Evolutionary conservation across 2,329 filamentous ascomycete genomes (phyloP), one percentile per base, ranked within the genome.

Genomic region (Escovopsis sp.): DNA sequence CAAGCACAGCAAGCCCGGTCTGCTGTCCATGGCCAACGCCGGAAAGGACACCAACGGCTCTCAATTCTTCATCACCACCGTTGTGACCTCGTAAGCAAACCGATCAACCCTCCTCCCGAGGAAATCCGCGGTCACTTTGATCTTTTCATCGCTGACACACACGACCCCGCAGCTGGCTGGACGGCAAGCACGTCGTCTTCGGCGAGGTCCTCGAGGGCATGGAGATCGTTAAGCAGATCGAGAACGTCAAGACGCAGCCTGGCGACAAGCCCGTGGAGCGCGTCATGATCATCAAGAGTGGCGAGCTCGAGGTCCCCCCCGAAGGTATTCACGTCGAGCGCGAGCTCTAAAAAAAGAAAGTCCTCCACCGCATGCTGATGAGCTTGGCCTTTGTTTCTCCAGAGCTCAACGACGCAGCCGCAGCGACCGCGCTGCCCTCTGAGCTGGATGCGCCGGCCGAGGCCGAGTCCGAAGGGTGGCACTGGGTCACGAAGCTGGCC

Each of bases 261-360:
- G 73, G 74, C 52, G 82, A 88, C 67, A 82, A 77, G 66, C 85
- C 85, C 25, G 58, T 60, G 47, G 65, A 79, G 65, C 58, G 70
- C 15, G 70, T 91, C 65, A 88, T 79, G 71, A 86, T 93, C 57
- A 72, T 62, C 60, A 84, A 87, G 74, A 85, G 81, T 65, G 85
- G 85, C 63, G 84, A 89, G 72, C 69, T 91, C 54, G 74, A 80
- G 62, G 80, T 88, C 51, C 81, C 84, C 61, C 70, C 77, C 71
- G 85, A 91, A 91, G 85, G 85, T 91, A 89, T 86, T 71, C 82
- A 87, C 68, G 75, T 80, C 67, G 84, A 91, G 68, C 82, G 91
- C 66, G 84, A 91, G 68, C 82, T 91, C 65, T 91, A 74, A 69
- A 66, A 66, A 59, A 30, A 30, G 11, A 30, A 30, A 30, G 27